Evolutionary conservation across 768 basidiomycete species (phyloP).

Genomic region (Leccinum subgranulosum): DNA sequence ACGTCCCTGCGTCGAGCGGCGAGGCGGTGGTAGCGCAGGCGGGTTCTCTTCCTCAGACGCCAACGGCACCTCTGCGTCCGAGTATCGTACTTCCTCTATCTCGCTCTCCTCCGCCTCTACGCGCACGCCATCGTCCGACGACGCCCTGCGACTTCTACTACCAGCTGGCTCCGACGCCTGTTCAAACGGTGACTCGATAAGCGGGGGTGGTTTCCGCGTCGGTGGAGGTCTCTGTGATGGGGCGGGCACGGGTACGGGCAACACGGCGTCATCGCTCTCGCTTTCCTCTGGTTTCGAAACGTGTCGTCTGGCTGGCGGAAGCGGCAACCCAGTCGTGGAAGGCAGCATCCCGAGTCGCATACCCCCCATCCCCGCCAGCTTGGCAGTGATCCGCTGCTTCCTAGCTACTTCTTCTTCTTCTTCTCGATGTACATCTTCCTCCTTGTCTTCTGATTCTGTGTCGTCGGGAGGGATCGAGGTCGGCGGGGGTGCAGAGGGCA

Average conservation of each 20-base stretch:
- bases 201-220: constrained; percentile 31
- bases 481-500: constrained; percentile 36
- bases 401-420: constrained; percentile 58
- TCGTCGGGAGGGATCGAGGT: constrained; percentile 31
- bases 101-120: too few species aligned
- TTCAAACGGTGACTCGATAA: not conserved
- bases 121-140: too few species aligned
- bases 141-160: too few species aligned
- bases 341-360: constrained; percentile 58
- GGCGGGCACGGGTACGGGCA: constrained; percentile 31
- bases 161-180: too few species aligned
- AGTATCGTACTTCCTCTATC: too few species aligned
- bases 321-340: constrained; percentile 15
- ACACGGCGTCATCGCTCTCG: constrained; percentile 25
- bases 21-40: constrained; percentile 56
- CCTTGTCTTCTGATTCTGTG: constrained; percentile 15
- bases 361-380: constrained; percentile 54
- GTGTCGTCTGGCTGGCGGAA: constrained; percentile 14
- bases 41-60: constrained; percentile 25
- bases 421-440: constrained; percentile 19
- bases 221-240: constrained; percentile 31
- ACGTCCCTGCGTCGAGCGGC: constrained; percentile 32
- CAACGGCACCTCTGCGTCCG: too few species aligned
- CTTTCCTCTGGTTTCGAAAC: constrained; percentile 26
- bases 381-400: constrained; percentile 50